phyloP scores from a whole-genome alignment of 768 basidiomycete genomes.

The Phlegmacium glaucopus region DNA sequence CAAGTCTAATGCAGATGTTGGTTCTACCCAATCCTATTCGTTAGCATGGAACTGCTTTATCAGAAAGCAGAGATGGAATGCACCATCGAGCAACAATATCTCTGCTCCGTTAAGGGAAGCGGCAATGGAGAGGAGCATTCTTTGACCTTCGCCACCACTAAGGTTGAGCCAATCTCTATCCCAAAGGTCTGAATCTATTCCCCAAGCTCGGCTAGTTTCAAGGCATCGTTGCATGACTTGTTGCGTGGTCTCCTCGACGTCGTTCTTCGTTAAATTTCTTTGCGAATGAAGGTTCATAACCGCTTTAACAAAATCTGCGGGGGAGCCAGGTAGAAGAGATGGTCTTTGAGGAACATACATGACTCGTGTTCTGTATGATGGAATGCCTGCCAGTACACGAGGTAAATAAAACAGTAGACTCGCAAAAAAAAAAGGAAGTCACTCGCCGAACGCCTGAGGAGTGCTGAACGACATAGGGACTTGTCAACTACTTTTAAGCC shows the following conservation, averaged over 20 bases:
- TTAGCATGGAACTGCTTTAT: not conserved
- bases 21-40: conserved; percentile 48
- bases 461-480: conserved; percentile 29
- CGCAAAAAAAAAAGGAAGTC: not conserved
- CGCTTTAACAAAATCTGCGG: conserved; percentile 62
- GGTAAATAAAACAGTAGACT: not conserved
- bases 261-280: conserved; percentile 23
- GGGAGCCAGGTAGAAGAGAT: conserved; percentile 80
- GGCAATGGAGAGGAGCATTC: conserved; percentile 76
- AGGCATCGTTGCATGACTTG: conserved; percentile 36
- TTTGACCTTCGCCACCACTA: conserved; percentile 85
- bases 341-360: conserved; percentile 89
- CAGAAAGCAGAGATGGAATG: conserved; percentile 16
- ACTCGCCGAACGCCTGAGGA: conserved; percentile 42
- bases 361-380: conserved; percentile 72
- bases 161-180: conserved; percentile 73
- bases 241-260: conserved; percentile 8
- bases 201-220: conserved; percentile 62
- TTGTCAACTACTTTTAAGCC: not conserved
- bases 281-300: conserved; percentile 53
- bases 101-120: conserved; percentile 74
- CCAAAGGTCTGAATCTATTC: conserved; percentile 68
- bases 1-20: conserved; percentile 84
- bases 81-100: conserved; percentile 77
- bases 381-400: conserved; percentile 46